These are phyloP conservation scores for Sclerotinia sclerotiorum DNA, from an alignment of 2,329 filamentous ascomycete genomes.

Conservation along the genomic window DNA sequence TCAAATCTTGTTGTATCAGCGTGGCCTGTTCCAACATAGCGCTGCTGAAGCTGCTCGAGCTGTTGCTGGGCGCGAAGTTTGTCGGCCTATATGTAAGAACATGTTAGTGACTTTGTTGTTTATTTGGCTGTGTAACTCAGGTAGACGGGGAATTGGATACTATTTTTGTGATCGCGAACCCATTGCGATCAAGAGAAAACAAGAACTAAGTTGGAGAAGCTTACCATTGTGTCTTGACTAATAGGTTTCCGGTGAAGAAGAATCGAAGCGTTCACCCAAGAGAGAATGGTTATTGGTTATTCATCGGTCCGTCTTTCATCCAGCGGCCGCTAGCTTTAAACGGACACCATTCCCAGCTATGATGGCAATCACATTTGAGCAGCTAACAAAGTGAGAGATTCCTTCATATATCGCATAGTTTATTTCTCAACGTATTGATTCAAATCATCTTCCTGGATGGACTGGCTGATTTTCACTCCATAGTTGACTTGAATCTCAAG, in stretches of 20 bases:
- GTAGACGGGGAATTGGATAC: background rate
- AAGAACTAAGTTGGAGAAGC: background rate
- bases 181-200: background rate
- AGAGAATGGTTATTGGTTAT: background rate
- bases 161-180: background rate
- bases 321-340: conserved; percentile 12
- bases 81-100: conserved; percentile 65
- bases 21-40: conserved; percentile 93
- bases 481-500: background rate
- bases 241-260: background rate
- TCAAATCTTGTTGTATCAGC: conserved; percentile 97
- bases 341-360: background rate
- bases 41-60: conserved; percentile 92
- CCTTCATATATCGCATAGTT: background rate
- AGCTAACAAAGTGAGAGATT: background rate
- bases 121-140: background rate
- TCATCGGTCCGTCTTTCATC: conserved; percentile 19
- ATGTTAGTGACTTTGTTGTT: background rate
- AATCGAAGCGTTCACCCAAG: background rate
- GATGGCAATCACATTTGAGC: background rate
- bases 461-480: background rate
- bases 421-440: background rate
- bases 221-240: conserved; percentile 4
- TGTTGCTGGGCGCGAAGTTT: conserved; percentile 98
- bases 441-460: background rate